Base-by-base conservation (phyloP, 345 rosid genomes). In the Camelina hispida region DNA sequence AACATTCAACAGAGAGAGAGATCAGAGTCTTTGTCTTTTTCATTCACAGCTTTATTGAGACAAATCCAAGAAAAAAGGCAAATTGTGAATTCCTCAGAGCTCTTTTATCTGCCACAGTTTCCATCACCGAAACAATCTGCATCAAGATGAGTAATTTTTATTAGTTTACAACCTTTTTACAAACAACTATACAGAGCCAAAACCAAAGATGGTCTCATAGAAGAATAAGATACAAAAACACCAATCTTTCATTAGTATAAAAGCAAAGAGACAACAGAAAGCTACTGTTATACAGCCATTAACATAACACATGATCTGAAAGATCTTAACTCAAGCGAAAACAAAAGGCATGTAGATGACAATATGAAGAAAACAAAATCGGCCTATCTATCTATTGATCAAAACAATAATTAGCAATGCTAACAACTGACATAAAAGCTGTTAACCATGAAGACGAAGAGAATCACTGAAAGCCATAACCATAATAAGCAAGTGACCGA, bases 1-100 rank as follows among this genome's bases (percentile, higher is more conserved):
- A 63, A 64, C 51, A 71, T 40, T 73, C 35, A 54, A 40, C 32
- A 63, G 10, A 34, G 34, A 34, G 37, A 42, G 37, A 42, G 47
- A 65, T 6, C 28, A 64, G 55, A 40, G 51, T 66, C 64, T 55
- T 7, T 46, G 42, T 62, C 30, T 62, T 30, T 53, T 43, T 46
- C 58, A 76, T 42, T 37, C 52, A 76, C 69, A 68, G 43, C 64
- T 75, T 28, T 67, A 75, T 60, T 67, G 37, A 32, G 43, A 66
- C 17, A 28, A 68, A 42, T 14, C 40, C 59, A 68, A 62, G 34
- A 54, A 53, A 53, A 37, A 15, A 4, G 2, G 43, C 30, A 51
- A 12, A 50, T 9, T 62, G 22, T 43, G 40, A 68, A 59, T 14
- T 46, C 40, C 42, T 52, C 50, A 53, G 42, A 53, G 50, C 51